A percentile compares a stretch with the other conserved stretches of the same genome.
Conservation (phyloP, 31 red algal genomes). For the Porphyra umbilicalis region DNA sequence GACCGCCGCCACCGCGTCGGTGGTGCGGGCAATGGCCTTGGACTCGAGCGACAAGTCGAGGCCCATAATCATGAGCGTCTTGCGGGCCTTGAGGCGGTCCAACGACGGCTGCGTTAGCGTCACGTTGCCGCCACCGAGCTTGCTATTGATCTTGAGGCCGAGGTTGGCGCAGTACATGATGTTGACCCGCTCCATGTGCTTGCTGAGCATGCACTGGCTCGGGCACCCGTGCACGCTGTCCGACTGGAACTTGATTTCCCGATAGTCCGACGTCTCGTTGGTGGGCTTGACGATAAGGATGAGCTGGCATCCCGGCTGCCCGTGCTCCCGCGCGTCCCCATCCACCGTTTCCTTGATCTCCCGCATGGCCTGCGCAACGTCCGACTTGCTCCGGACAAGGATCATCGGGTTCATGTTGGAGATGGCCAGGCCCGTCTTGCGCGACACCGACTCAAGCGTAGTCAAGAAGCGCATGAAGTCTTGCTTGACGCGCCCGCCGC, state of each 20-base stretch:
- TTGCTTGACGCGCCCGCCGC: slow-evolving; percentile 5
- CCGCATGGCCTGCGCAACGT: slow-evolving; percentile 37
- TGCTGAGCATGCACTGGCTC: slow-evolving; percentile 45
- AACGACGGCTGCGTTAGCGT: slow-evolving; percentile 9
- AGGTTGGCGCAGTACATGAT: slow-evolving; percentile 53
- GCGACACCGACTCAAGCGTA: slow-evolving; percentile 9
- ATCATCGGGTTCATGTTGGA: slow-evolving; percentile 8
- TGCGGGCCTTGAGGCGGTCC: slow-evolving; percentile 1
- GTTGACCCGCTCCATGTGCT: slow-evolving; percentile 22
- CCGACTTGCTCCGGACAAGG: slow-evolving; percentile 9
- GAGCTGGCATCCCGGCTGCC: slow-evolving; percentile 33
- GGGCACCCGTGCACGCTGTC: slow-evolving; percentile 58
- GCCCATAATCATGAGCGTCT: slow-evolving; percentile 52
- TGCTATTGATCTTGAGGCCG: slow-evolving; percentile 65
- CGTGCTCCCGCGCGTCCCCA: slow-evolving; percentile 8
- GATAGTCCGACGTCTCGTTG: slow-evolving; percentile 44
- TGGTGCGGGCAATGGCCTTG: slow-evolving; percentile 4
- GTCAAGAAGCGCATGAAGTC: slow-evolving; percentile 23
- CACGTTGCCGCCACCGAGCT: slow-evolving; percentile 47
- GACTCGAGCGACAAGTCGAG: slow-evolving; percentile 34
- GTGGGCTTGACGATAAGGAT: slow-evolving; percentile 62
- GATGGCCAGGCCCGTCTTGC: slow-evolving; percentile 19
- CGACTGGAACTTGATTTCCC: slow-evolving; percentile 56
- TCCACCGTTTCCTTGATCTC: slow-evolving; percentile 23
- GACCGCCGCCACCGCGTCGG: slow-evolving; percentile 28